Conservation (phyloP, 2,329 filamentous ascomycete genomes). For the Fusarium papillatum region DNA sequence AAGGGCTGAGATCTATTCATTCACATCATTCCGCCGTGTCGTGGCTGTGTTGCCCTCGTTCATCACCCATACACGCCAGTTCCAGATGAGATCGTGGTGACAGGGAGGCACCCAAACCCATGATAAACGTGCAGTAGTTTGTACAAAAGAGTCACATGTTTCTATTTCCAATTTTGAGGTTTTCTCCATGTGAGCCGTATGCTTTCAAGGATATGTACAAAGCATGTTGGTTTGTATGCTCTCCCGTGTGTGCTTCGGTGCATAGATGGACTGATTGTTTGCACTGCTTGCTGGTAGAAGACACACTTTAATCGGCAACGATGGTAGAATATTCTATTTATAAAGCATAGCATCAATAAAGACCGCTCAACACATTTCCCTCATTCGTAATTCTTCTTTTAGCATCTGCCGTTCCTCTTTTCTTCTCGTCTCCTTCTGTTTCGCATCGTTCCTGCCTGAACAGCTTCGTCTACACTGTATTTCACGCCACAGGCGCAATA, state of each 20-base stretch:
- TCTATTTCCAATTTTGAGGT: neutral
- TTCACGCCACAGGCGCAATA: neutral
- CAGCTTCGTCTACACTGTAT: neutral
- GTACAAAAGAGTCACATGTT: neutral
- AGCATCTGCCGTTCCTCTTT: neutral
- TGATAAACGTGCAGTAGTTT: neutral
- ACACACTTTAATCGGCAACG: neutral
- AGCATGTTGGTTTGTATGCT: neutral
- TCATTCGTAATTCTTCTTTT: neutral
- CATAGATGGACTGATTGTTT: neutral
- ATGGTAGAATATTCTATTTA: neutral
- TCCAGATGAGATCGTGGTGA: neutral
- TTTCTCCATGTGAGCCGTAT: neutral
- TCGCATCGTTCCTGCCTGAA: neutral
- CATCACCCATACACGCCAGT: neutral
- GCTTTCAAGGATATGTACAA: neutral
- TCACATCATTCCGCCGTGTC: neutral
- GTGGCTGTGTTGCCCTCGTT: neutral
- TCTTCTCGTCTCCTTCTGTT: neutral
- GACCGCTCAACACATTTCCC: rapidly evolving
- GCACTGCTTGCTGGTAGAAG: neutral
- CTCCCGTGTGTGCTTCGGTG: neutral
- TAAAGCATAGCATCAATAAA: neutral
- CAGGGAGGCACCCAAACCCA: neutral
- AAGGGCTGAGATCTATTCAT: neutral